Conservation (phyloP, 768 basidiomycete genomes). For the Naematelia aurantialba region DNA sequence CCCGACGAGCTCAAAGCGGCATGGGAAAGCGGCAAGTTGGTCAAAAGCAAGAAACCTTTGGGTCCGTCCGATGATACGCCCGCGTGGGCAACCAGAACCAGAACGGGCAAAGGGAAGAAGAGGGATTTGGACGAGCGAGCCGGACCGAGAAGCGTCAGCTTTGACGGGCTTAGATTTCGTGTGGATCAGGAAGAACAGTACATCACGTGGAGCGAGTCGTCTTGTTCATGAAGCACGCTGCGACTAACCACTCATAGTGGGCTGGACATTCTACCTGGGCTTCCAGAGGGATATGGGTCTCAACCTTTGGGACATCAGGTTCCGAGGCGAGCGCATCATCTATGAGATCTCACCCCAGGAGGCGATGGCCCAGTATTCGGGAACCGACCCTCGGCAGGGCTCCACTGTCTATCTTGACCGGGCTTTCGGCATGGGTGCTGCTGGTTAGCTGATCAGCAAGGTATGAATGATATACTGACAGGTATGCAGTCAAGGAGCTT, state of each 20-base stretch:
- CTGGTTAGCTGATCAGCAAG: conserved; percentile 52
- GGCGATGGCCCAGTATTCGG: conserved; percentile 54
- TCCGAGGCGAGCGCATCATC: conserved; percentile 60
- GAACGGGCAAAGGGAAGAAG: conserved; percentile 45
- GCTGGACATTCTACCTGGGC: conserved; percentile 61
- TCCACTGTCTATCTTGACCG: conserved; percentile 64
- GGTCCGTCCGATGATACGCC: conserved; percentile 35
- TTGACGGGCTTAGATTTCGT: conserved; percentile 60
- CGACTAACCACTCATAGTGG: conserved; percentile 49
- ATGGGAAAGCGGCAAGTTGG: conserved; percentile 58
- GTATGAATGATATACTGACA: conserved; percentile 55
- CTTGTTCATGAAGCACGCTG: background rate
- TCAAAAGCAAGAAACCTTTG: conserved; percentile 44
- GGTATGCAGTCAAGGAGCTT: conserved; percentile 53
- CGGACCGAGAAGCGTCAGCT: conserved; percentile 61
- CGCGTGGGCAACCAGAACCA: conserved; percentile 53
- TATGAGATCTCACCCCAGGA: conserved; percentile 66
- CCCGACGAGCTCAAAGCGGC: conserved; percentile 58
- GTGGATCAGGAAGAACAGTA: conserved; percentile 58
- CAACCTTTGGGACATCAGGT: conserved; percentile 47
- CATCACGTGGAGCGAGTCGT: conserved; percentile 57
- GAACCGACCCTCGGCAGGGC: conserved; percentile 62
- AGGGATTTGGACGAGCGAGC: conserved; percentile 63
- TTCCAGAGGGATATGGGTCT: conserved; percentile 64
- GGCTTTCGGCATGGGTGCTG: conserved; percentile 61